Conservation (phyloP, 2,329 filamentous ascomycete species). For the Ceratocystiopsis sp. region DNA sequence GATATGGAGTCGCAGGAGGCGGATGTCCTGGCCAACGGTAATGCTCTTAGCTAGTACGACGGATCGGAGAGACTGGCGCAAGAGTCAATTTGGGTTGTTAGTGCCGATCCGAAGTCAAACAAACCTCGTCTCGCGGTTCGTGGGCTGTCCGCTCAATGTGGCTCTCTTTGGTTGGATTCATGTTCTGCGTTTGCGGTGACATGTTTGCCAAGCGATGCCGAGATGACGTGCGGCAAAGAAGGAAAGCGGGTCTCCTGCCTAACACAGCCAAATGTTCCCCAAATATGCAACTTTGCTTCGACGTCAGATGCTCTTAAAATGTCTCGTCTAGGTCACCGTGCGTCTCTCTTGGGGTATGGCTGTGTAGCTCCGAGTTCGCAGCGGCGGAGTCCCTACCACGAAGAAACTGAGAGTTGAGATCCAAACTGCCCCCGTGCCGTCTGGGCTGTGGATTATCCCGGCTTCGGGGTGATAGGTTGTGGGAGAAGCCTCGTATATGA, state of each 20-base stretch:
- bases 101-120: too few species aligned
- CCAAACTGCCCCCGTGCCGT: not conserved
- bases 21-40: conserved; percentile 48
- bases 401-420: not conserved
- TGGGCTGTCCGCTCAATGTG: conserved; percentile 59
- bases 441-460: not conserved
- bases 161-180: conserved; percentile 15
- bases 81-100: too few species aligned
- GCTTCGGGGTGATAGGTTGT: not conserved
- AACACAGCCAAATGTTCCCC: too few species aligned
- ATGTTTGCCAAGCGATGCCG: too few species aligned
- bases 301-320: too few species aligned
- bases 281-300: too few species aligned
- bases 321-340: too few species aligned
- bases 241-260: too few species aligned
- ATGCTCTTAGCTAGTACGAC: conserved; percentile 45
- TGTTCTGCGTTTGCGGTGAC: not conserved
- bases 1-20: conserved; percentile 49
- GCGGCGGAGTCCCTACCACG: too few species aligned
- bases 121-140: conserved; percentile 51
- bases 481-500: not conserved
- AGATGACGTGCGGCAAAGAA: too few species aligned
- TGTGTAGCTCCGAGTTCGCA: too few species aligned
- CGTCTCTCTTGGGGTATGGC: too few species aligned
- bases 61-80: conserved; percentile 32